Evolutionary conservation across 2,329 filamentous ascomycete species (phyloP).

Genomic region (Aspergillus tanneri): DNA sequence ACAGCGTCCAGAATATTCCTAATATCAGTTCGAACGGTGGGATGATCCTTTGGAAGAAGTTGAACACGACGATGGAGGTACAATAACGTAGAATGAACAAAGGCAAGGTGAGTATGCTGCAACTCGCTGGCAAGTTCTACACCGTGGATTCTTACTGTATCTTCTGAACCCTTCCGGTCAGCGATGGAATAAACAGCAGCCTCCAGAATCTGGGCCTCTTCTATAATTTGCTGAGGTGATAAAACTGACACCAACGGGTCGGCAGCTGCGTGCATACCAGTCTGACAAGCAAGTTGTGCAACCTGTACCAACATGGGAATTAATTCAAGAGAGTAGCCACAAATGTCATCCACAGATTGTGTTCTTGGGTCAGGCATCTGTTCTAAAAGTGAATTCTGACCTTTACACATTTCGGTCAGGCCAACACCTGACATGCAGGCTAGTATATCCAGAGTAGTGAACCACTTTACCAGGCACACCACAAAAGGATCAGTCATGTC

Average conservation of each 20-base stretch:
- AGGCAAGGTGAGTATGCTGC: slow-evolving; percentile 25
- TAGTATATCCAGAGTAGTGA: slow-evolving; percentile 28
- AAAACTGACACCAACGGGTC: not conserved
- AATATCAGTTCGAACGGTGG: slow-evolving; percentile 22
- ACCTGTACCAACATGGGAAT: slow-evolving; percentile 27
- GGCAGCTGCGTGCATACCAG: not conserved
- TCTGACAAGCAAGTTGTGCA: slow-evolving; percentile 18
- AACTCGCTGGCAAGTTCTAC: slow-evolving; percentile 21
- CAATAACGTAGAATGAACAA: slow-evolving; percentile 29
- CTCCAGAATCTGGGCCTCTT: slow-evolving; percentile 16
- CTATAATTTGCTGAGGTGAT: not conserved
- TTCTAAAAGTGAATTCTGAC: slow-evolving; percentile 13
- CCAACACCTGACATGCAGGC: slow-evolving; percentile 26
- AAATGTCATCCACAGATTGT: slow-evolving; percentile 28
- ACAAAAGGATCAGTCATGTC: slow-evolving; percentile 17
- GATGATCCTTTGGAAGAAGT: slow-evolving; percentile 17
- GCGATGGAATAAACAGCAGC: slow-evolving; percentile 8
- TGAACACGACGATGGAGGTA: slow-evolving; percentile 31
- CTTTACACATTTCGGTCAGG: slow-evolving; percentile 7
- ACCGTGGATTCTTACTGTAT: slow-evolving; percentile 1
- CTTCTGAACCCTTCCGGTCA: slow-evolving; percentile 9
- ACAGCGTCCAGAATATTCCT: slow-evolving; percentile 22
- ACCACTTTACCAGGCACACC: slow-evolving; percentile 31
- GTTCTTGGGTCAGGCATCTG: slow-evolving; percentile 1
- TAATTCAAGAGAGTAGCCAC: slow-evolving; percentile 30